Percentiles rank a stretch among this genome's conserved stretches.
These are phyloP conservation scores for Colletotrichum acutatum DNA, from an alignment of 2,329 filamentous ascomycete genomes.

Conservation along the genomic window DNA sequence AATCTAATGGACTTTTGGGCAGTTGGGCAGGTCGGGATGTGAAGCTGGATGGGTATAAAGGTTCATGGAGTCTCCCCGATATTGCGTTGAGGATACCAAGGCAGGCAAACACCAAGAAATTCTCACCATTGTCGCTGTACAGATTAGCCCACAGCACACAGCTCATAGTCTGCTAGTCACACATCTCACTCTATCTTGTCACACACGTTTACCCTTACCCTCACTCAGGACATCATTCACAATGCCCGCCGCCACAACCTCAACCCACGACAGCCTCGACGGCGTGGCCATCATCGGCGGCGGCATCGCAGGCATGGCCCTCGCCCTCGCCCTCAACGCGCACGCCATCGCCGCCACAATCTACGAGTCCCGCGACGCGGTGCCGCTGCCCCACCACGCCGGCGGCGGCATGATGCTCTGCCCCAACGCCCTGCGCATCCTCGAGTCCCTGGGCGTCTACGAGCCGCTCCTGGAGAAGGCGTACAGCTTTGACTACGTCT, in stretches of 20 bases:
- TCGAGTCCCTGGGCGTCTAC: conserved; percentile 63
- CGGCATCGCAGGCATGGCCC: conserved; percentile 37
- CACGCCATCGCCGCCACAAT: conserved; percentile 60
- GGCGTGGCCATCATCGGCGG: conserved; percentile 31
- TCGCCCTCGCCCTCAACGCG: conserved; percentile 65
- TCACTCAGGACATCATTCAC: not conserved
- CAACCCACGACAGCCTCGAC: conserved; percentile 1
- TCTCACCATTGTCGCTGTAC: not conserved
- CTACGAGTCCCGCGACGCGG: conserved; percentile 59
- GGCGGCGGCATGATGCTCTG: conserved; percentile 69
- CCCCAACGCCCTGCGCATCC: conserved; percentile 65
- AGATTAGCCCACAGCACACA: not conserved
- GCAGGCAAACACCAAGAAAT: not conserved
- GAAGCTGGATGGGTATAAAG: not conserved
- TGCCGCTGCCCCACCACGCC: conserved; percentile 50
- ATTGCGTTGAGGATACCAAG: not conserved
- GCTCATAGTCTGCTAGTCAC: not conserved
- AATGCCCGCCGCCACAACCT: not conserved
- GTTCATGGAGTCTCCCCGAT: not conserved
- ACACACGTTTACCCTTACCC: not conserved
- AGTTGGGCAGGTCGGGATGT: not conserved
- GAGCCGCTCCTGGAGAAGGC: conserved; percentile 54
- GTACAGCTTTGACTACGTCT: conserved; percentile 62
- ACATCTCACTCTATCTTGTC: not conserved
- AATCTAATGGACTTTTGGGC: not conserved